Evolutionary conservation across 345 rosid genomes (phyloP).

Genomic region (Corymbia maculata): DNA sequence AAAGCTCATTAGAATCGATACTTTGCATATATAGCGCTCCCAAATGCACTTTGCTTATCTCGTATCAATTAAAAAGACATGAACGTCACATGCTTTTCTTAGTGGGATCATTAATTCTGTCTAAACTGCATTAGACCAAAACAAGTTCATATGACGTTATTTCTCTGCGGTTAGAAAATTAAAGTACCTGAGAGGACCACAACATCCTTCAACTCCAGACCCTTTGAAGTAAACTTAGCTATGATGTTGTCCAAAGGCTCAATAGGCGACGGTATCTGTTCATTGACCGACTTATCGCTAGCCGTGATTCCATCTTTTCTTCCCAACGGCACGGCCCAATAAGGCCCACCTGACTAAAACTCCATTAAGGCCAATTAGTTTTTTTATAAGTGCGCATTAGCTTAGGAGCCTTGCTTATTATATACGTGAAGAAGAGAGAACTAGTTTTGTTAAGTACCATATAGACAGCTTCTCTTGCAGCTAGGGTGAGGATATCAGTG

Average conservation of each 20-base stretch:
- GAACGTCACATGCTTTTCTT: not conserved
- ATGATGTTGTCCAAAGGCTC: constrained; percentile 58
- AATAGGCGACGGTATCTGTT: constrained; percentile 64
- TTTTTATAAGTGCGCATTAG: not conserved
- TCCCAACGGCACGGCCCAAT: constrained; percentile 57
- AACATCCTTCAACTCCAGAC: constrained; percentile 79
- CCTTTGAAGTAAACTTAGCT: constrained; percentile 64
- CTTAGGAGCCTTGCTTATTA: not conserved
- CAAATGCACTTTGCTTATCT: not conserved
- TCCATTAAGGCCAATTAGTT: not conserved
- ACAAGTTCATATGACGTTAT: not conserved
- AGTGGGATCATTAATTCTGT: not conserved
- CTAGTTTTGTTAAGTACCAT: constrained; percentile 17
- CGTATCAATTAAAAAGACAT: not conserved
- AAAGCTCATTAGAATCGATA: not conserved
- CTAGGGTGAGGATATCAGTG: constrained; percentile 65
- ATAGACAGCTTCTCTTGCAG: constrained; percentile 69
- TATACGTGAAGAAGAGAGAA: not conserved
- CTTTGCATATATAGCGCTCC: not conserved
- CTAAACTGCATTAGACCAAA: not conserved
- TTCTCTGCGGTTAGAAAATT: not conserved
- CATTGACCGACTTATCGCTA: constrained; percentile 52
- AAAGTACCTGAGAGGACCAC: constrained; percentile 78
- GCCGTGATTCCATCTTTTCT: constrained; percentile 61
- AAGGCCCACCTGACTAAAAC: constrained; percentile 65